Evolutionary conservation across 305 asterid species (phyloP).

Genomic region (Solanum hybrid): DNA sequence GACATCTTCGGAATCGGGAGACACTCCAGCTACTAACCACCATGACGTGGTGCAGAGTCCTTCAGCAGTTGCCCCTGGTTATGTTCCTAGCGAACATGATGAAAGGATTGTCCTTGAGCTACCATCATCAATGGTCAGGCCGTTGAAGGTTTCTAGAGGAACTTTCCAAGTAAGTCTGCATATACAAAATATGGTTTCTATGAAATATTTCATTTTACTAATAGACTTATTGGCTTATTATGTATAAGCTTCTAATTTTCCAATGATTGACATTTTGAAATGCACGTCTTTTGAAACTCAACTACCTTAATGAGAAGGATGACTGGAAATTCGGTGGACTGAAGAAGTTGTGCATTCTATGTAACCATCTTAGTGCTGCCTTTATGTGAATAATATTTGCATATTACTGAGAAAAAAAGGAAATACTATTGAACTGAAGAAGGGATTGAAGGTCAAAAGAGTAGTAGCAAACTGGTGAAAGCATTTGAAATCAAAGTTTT

Average conservation of each 20-base stretch:
- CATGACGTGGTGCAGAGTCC: conserved; percentile 46
- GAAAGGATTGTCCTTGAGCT: conserved; percentile 94
- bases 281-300: neutral
- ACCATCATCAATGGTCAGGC: conserved; percentile 89
- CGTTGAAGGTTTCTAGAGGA: conserved; percentile 79
- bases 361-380: neutral
- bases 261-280: neutral
- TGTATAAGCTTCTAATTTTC: neutral
- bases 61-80: conserved; percentile 69
- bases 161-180: conserved; percentile 76
- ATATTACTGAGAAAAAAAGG: neutral
- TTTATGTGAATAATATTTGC: neutral
- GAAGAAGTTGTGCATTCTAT: neutral
- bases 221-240: neutral
- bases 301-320: neutral
- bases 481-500: neutral
- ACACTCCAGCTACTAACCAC: conserved; percentile 32
- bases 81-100: conserved; percentile 84
- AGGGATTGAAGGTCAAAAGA: neutral
- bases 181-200: neutral
- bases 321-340: neutral
- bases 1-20: conserved; percentile 30
- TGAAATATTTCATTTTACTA: neutral
- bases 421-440: neutral
- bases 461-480: neutral